Percentiles rank a stretch among this genome's conserved stretches.
phyloP scores from a whole-genome alignment of 2,329 filamentous ascomycete genomes.

The Aspergillus sp. region DNA sequence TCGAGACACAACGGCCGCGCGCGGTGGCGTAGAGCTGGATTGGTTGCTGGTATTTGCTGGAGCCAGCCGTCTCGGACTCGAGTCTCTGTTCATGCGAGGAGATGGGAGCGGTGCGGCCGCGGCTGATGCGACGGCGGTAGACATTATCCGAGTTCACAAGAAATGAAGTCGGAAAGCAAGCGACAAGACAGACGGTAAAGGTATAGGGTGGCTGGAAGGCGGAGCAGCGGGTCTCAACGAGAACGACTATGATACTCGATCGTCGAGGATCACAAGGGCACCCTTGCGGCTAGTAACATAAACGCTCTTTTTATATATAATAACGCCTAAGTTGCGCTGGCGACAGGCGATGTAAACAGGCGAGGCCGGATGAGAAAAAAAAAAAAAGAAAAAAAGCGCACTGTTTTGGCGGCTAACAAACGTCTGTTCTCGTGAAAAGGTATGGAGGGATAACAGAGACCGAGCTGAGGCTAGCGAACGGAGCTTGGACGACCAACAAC shows the following conservation, averaged over 20 bases:
- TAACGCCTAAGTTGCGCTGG: not conserved
- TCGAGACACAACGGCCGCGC: slow-evolving; percentile 30
- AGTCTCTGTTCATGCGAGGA: slow-evolving; percentile 44
- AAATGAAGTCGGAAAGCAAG: not conserved
- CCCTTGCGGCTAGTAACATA: slow-evolving; percentile 1
- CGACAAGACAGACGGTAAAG: not conserved
- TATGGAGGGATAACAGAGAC: slow-evolving; percentile 5
- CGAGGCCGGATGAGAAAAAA: slow-evolving; percentile 2
- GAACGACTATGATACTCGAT: not conserved
- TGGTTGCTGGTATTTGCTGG: slow-evolving; percentile 35
- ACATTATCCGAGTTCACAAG: slow-evolving; percentile 36
- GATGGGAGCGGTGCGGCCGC: slow-evolving; percentile 44
- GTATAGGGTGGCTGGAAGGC: slow-evolving; percentile 2
- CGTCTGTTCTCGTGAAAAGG: slow-evolving; percentile 1
- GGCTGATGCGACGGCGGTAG: slow-evolving; percentile 49
- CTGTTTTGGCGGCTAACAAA: slow-evolving; percentile 19
- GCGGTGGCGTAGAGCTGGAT: slow-evolving; percentile 35
- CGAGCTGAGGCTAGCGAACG: slow-evolving; percentile 8
- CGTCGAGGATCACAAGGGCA: slow-evolving; percentile 3
- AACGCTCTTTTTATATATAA: slow-evolving; percentile 17
- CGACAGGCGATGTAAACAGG: slow-evolving; percentile 5
- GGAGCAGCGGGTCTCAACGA: slow-evolving; percentile 1
- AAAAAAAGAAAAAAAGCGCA: slow-evolving; percentile 15
- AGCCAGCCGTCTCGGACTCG: slow-evolving; percentile 45
- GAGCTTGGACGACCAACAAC: slow-evolving; percentile 4